Conservation (phyloP, 768 basidiomycete genomes). For the Pisolithus albus region DNA sequence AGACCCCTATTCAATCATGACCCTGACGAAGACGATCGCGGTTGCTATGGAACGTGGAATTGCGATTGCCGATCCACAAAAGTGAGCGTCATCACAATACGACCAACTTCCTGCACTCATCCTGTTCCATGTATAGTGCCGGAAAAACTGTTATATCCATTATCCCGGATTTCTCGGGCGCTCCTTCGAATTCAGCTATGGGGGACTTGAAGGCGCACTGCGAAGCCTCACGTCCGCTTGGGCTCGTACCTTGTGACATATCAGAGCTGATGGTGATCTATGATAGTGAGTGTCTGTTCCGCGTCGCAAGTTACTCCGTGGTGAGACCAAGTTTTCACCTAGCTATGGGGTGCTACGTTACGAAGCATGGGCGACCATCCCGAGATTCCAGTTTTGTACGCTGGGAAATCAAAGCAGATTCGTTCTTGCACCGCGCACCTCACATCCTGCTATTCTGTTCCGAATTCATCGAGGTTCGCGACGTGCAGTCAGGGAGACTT, state of each 20-base stretch:
- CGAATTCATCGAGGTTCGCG: slow-evolving; percentile 71
- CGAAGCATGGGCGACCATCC: slow-evolving; percentile 58
- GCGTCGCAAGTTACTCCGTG: neutral
- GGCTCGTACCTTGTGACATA: slow-evolving; percentile 49
- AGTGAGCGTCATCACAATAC: slow-evolving; percentile 38
- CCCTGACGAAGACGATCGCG: slow-evolving; percentile 56
- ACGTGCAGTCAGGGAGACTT: slow-evolving; percentile 54
- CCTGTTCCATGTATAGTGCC: slow-evolving; percentile 26
- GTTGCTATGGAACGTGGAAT: slow-evolving; percentile 61
- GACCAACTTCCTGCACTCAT: neutral
- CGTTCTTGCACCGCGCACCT: slow-evolving; percentile 54
- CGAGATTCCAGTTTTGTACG: slow-evolving; percentile 60
- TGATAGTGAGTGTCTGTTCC: slow-evolving; percentile 46
- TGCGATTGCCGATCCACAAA: slow-evolving; percentile 57
- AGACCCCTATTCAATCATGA: slow-evolving; percentile 56
- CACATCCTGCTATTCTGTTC: slow-evolving; percentile 69
- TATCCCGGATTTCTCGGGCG: slow-evolving; percentile 53
- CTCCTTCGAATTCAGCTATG: slow-evolving; percentile 35
- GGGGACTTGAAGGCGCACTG: slow-evolving; percentile 52
- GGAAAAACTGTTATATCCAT: slow-evolving; percentile 36
- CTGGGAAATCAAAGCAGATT: slow-evolving; percentile 68
- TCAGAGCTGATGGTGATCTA: slow-evolving; percentile 66
- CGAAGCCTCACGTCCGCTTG: slow-evolving; percentile 55
- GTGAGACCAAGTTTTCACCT: neutral
- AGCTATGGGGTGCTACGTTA: slow-evolving; percentile 76